Evolutionary conservation across 2,329 filamentous ascomycete species (phyloP).

Genomic region (Penicillium italicum): DNA sequence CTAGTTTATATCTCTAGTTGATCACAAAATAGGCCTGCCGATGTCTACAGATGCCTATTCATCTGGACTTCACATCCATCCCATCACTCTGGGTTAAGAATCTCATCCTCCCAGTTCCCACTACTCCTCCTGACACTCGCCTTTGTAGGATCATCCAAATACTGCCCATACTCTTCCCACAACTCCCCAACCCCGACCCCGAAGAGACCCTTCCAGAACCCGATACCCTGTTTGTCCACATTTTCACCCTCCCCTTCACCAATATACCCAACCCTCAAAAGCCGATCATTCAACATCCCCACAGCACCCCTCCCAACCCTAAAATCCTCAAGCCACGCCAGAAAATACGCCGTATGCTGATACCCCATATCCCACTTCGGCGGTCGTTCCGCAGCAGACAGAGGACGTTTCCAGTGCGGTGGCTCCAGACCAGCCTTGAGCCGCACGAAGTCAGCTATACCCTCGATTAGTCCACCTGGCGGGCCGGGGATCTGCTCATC

Average conservation of each 20-base stretch:
- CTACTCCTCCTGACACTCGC: not conserved
- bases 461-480: conserved; percentile 79
- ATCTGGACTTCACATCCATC: not conserved
- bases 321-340: conserved; percentile 76
- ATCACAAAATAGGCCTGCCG: not conserved
- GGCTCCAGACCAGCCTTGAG: conserved; percentile 69
- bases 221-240: not conserved
- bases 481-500: conserved; percentile 23
- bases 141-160: conserved; percentile 38
- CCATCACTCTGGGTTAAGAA: conserved; percentile 20
- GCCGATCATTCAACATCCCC: conserved; percentile 46
- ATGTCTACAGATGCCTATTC: not conserved
- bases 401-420: conserved; percentile 71
- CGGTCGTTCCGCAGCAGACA: conserved; percentile 44
- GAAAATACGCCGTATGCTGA: conserved; percentile 84
- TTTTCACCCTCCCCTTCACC: conserved; percentile 17
- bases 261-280: conserved; percentile 37
- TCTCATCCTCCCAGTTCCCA: conserved; percentile 29
- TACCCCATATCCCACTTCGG: conserved; percentile 85
- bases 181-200: conserved; percentile 64
- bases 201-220: conserved; percentile 52
- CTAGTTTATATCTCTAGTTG: not conserved
- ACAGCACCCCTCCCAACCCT: conserved; percentile 67
- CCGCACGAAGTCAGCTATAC: conserved; percentile 89
- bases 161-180: conserved; percentile 68